Evolutionary conservation across 176 grass and related monocot species (phyloP).

Genomic region (Avena sativa): DNA sequence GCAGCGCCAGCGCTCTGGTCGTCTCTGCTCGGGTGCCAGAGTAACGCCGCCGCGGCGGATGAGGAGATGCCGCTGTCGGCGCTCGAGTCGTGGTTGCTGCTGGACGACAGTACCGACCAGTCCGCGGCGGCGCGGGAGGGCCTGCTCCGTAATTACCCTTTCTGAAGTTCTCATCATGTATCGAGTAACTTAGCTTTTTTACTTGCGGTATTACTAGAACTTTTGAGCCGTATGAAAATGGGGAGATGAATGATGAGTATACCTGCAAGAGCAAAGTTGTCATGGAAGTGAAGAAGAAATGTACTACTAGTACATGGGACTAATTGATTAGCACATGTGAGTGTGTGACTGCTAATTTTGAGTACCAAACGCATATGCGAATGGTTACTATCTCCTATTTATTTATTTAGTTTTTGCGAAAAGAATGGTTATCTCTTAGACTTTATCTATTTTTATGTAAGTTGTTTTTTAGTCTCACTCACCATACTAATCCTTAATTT

Average conservation of each 20-base stretch:
- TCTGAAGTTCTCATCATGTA: slow-evolving; percentile 8
- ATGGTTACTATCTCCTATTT: too few species aligned
- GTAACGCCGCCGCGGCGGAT: neutral
- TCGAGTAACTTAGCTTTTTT: slow-evolving; percentile 1
- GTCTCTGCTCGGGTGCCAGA: neutral
- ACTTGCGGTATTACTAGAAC: neutral
- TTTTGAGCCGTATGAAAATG: neutral
- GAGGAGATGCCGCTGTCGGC: slow-evolving; percentile 41
- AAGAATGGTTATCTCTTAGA: too few species aligned
- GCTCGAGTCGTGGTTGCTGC: slow-evolving; percentile 78
- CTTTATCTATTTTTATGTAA: too few species aligned
- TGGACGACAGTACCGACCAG: slow-evolving; percentile 49
- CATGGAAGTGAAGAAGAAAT: too few species aligned
- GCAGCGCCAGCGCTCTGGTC: neutral
- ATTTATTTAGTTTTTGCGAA: too few species aligned
- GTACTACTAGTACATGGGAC: too few species aligned
- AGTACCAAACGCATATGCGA: too few species aligned
- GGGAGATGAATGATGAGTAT: neutral
- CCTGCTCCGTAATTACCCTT: slow-evolving; percentile 23
- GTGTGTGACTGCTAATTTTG: too few species aligned
- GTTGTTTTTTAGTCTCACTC: too few species aligned
- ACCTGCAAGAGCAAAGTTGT: too few species aligned
- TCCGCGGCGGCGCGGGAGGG: slow-evolving; percentile 7
- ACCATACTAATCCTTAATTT: too few species aligned
- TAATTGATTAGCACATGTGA: too few species aligned